phyloP scores from a whole-genome alignment of 495 filamentous ascomycete species.

The Hypoxylon trugodes region DNA sequence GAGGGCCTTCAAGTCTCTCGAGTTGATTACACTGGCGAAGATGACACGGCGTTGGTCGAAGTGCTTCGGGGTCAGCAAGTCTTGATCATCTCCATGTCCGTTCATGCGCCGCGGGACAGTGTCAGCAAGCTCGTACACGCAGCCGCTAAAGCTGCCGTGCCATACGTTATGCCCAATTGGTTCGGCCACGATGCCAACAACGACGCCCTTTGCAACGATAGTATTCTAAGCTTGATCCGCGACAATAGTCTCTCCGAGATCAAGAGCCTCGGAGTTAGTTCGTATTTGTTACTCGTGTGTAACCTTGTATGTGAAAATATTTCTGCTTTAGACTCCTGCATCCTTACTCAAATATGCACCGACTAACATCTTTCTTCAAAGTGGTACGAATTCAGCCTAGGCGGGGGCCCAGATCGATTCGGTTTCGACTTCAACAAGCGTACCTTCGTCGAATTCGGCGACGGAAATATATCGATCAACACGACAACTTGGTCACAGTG shows the following conservation, averaged over 20 bases:
- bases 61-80: conserved; percentile 61
- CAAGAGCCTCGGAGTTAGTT: conserved; percentile 49
- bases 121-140: conserved; percentile 63
- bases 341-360: not conserved
- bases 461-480: conserved; percentile 45
- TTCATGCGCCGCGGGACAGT: conserved; percentile 34
- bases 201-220: conserved; percentile 48
- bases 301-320: conserved; percentile 34
- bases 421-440: conserved; percentile 46
- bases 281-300: conserved; percentile 57
- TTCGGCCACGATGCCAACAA: conserved; percentile 56
- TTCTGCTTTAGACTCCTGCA: not conserved
- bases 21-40: conserved; percentile 49
- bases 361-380: not conserved
- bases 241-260: conserved; percentile 43
- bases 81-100: conserved; percentile 66
- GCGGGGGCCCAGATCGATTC: conserved; percentile 37
- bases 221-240: conserved; percentile 17
- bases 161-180: conserved; percentile 69
- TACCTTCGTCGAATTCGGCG: conserved; percentile 47
- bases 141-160: conserved; percentile 67
- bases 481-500: conserved; percentile 53
- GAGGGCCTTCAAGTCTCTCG: conserved; percentile 43
- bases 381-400: conserved; percentile 59
- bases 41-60: conserved; percentile 43